A percentile compares a stretch with the other conserved stretches of the same genome.
Evolutionary conservation across 805 yeast genomes (phyloP).

Genomic region (Kluyveromyces siamensis): DNA sequence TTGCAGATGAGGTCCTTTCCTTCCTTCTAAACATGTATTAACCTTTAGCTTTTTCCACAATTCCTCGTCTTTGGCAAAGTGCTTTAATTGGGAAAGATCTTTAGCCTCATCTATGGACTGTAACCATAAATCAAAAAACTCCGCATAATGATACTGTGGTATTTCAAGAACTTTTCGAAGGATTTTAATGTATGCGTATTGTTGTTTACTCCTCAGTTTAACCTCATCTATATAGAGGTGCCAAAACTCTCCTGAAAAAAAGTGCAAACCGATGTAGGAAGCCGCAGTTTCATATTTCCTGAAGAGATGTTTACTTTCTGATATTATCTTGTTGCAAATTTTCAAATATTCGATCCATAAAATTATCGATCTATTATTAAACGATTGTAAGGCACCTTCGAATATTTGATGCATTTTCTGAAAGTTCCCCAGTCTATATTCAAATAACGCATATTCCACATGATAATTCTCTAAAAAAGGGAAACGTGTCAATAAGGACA

Average conservation of each 20-base stretch:
- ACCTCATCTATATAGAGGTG: conserved; percentile 24
- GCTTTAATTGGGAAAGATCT: conserved; percentile 19
- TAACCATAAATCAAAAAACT: conserved; percentile 25
- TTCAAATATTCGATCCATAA: conserved; percentile 26
- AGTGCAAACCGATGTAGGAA: conserved; percentile 25
- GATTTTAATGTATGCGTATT: conserved; percentile 15
- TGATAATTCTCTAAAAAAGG: conserved; percentile 28
- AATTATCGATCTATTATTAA: conserved; percentile 24
- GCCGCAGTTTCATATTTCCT: conserved; percentile 26
- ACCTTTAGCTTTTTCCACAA: conserved; percentile 17
- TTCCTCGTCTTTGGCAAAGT: conserved; percentile 19
- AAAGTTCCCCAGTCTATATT: conserved; percentile 25
- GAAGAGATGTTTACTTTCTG: conserved; percentile 17
- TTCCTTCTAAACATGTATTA: conserved; percentile 12
- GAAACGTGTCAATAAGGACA: conserved; percentile 22
- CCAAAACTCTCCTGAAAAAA: conserved; percentile 29
- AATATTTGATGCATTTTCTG: conserved; percentile 19
- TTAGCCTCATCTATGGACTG: conserved; percentile 19
- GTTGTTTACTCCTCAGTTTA: conserved; percentile 13
- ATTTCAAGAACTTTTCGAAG: conserved; percentile 25
- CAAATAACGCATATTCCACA: conserved; percentile 27
- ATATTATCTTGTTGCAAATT: conserved; percentile 21
- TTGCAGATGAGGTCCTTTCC: conserved; percentile 28
- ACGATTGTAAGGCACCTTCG: conserved; percentile 13
- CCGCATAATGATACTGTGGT: conserved; percentile 25